Base-by-base conservation (phyloP, 352 stramenopile species). In the Globisporangium alternatum region DNA sequence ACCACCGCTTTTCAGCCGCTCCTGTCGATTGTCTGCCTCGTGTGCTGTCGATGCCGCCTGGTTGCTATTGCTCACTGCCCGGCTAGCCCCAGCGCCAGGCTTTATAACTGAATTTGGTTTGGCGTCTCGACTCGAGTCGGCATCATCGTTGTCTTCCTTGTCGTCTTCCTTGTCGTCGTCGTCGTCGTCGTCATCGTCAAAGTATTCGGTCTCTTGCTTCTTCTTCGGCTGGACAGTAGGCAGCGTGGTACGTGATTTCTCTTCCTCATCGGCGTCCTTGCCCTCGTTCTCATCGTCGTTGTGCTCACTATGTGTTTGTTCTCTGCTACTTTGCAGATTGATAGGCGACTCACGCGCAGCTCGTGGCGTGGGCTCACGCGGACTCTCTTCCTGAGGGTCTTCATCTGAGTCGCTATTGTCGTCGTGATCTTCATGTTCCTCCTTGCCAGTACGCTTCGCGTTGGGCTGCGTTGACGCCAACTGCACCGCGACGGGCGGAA, bases 121-220 rank as follows among this genome's bases (percentile, higher is more conserved):
- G 5, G 21, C 17, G 43, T 15, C 17, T 47, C n/a, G 30, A 17
- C 21, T 53, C 13, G 15, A 37, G 17, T 47, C 41, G 15, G 30
- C 10, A 25, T 21, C 17, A 21, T 58, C 43, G 10, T 62, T 60
- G 22, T 70, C 51, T 9, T 72, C 45, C 21, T 77, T 78, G 6
- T 88, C 80, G 1, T 87, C 78, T n/a, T n/a, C n/a, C n/a, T n/a
- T n/a, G n/a, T 58, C 43, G 10, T 62, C 64, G 22, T 70, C 51
- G 7, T 72, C 45, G 19, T 77, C 79, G 6, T 88, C 80, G 1
- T 87, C 78, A 4, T 77, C 80, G 60, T 90, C 80, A 59, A 90
- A 92, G 66, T 89, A 89, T 0, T 81, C 72, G 6, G 62, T 73
- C 37, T 69, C 67, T 45, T 69, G 54, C 41, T 66, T 55, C 30